Base-by-base conservation (phyloP, 2,329 filamentous ascomycete genomes). In the Verticillium nubilum region DNA sequence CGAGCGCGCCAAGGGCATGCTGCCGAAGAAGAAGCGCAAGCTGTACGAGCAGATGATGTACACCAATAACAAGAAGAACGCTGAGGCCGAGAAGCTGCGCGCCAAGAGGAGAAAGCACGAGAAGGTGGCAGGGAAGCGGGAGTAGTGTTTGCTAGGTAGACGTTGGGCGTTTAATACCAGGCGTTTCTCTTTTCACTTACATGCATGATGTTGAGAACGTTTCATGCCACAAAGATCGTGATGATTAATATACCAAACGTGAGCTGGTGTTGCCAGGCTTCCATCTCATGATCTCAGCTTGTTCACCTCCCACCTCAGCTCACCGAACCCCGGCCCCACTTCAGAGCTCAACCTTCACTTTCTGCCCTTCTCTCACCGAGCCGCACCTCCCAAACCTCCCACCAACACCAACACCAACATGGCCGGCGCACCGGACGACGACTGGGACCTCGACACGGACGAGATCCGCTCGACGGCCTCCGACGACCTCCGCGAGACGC, bases 1-100 rank as follows among this genome's bases (percentile, higher is more conserved):
- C 60, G 92, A 97, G 75, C 84, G 94, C 63, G 89, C 91, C 73
- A 97, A 97, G 86, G 95, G 96, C 79, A 99, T 99, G 95, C 88
- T 98, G 81, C 91, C 90, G 75, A 91, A 96, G 76, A 95, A 96
- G 85, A 99, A 98, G 87, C 84, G 95, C 69, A 97, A 97, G 86
- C 80, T 97, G 69, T 89, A 94, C 66, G 95, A 98, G 81, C 95
- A 97, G 80, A 99, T 99, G 91, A 83, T 92, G 71, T 96, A 96
- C 77, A 92, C 87, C 63, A 97, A 97, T 76, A 93, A 89, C 78
- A 93, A 95, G 83, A 91, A 92, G 71, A 94, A 94, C 66, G 89
- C 87, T 27, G 92, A 97, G 78, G 91, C 94, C 54, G 89, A 94
- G 79, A 90, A 88, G 77, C 78, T 99, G 73, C 85, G 93, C 67